A percentile compares a stretch with the other conserved stretches of the same genome.
Evolutionary conservation across 768 basidiomycete genomes (phyloP).

Genomic region (Serendipita sp.): DNA sequence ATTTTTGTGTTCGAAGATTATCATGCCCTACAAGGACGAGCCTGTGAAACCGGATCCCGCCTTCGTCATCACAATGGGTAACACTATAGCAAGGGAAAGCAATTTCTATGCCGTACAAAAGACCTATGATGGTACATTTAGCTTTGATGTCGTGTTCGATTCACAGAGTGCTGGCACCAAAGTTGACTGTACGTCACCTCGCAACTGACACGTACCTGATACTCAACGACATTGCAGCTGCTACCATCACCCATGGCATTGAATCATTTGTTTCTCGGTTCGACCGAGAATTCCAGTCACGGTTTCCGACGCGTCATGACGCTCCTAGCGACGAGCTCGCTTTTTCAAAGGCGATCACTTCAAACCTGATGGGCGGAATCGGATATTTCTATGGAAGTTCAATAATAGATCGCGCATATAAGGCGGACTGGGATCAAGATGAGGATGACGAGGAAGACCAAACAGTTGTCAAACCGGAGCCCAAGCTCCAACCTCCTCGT

Average conservation of each 20-base stretch:
- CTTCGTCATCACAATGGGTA: conserved; percentile 56
- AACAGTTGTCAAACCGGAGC: conserved; percentile 24
- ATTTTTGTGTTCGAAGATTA: not conserved
- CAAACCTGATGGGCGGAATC: conserved; percentile 82
- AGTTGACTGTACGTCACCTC: conserved; percentile 38
- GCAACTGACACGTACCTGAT: conserved; percentile 2
- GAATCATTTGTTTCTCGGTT: conserved; percentile 45
- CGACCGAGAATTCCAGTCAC: conserved; percentile 44
- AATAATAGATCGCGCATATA: conserved; percentile 69
- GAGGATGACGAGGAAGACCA: conserved; percentile 28
- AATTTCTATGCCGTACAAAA: conserved; percentile 85
- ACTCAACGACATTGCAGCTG: conserved; percentile 26
- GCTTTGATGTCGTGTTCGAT: conserved; percentile 82
- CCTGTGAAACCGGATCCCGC: conserved; percentile 57
- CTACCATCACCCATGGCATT: conserved; percentile 51
- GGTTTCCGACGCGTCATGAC: conserved; percentile 52
- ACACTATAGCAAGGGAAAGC: conserved; percentile 52
- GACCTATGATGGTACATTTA: conserved; percentile 64
- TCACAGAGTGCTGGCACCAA: conserved; percentile 49
- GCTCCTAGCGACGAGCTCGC: conserved; percentile 33
- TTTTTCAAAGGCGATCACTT: conserved; percentile 80
- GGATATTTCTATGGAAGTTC: conserved; percentile 91
- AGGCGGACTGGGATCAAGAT: conserved; percentile 81
- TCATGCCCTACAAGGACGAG: conserved; percentile 3
- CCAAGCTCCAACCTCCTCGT: conserved; percentile 47